phyloP scores from a whole-genome alignment of 192 early-diverging fungal species.

The Backusella westeae region DNA sequence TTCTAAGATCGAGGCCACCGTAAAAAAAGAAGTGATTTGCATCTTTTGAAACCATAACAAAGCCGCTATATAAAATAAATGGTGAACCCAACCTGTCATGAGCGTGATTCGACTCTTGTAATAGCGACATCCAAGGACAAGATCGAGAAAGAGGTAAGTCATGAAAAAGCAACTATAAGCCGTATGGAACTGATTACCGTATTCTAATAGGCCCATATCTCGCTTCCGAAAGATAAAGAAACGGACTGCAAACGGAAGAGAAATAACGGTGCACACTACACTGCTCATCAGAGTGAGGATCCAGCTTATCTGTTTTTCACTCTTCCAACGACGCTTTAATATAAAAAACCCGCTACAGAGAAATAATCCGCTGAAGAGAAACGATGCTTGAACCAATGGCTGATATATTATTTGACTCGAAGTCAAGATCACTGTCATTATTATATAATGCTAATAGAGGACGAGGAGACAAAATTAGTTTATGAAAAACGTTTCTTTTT shows the following conservation, averaged over 20 bases:
- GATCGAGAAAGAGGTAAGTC: conserved; percentile 51
- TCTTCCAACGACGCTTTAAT: background rate
- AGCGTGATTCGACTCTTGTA: conserved; percentile 48
- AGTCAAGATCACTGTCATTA: background rate
- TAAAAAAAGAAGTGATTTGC: conserved; percentile 39
- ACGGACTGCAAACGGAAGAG: conserved; percentile 12
- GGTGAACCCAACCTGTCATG: conserved; percentile 60
- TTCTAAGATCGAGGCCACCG: conserved; percentile 52
- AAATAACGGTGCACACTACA: conserved; percentile 12
- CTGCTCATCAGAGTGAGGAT: conserved; percentile 23
- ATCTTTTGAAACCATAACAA: conserved; percentile 15
- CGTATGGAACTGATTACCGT: conserved; percentile 19
- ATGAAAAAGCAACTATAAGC: conserved; percentile 49
- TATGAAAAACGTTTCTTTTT: background rate
- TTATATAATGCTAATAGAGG: background rate
- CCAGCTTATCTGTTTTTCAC: conserved; percentile 27
- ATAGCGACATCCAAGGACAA: conserved; percentile 46
- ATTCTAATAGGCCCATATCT: conserved; percentile 12
- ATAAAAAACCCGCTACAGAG: background rate
- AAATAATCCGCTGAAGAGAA: background rate
- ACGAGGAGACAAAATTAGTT: background rate
- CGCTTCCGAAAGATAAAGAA: conserved; percentile 13
- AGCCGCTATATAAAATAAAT: conserved; percentile 49
- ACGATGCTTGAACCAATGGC: background rate
- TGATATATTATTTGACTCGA: background rate